Evolutionary conservation across 2,329 filamentous ascomycete species (phyloP).

Genomic region (Penicillium frequentans): DNA sequence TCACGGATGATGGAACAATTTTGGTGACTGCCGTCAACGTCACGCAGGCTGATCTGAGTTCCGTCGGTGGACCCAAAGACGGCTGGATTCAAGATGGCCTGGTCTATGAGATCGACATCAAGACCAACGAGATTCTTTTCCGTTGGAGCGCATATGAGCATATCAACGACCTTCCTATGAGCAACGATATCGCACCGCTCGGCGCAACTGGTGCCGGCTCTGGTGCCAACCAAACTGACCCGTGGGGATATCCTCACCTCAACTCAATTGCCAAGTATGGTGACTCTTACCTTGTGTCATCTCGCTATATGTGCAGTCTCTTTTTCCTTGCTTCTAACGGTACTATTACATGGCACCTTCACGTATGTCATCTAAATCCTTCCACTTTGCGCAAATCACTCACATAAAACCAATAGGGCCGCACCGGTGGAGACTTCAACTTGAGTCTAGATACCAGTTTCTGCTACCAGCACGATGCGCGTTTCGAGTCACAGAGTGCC

Average conservation of each 20-base stretch:
- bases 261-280: conserved; percentile 25
- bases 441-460: conserved; percentile 19
- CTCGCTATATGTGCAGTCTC: conserved; percentile 22
- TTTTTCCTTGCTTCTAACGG: conserved; percentile 26
- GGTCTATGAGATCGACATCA: conserved; percentile 30
- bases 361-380: conserved; percentile 8
- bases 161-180: conserved; percentile 18
- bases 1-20: conserved; percentile 27
- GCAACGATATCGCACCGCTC: conserved; percentile 12
- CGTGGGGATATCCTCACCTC: conserved; percentile 25
- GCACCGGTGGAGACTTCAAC: conserved; percentile 26
- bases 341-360: conserved; percentile 27
- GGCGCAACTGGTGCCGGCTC: not conserved
- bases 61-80: conserved; percentile 27
- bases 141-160: conserved; percentile 32
- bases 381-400: not conserved
- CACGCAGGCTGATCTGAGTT: conserved; percentile 25
- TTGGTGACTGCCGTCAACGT: conserved; percentile 29
- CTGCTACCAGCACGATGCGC: conserved; percentile 33
- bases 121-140: conserved; percentile 28
- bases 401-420: conserved; percentile 12
- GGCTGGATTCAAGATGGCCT: conserved; percentile 32
- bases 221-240: conserved; percentile 12
- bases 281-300: conserved; percentile 22
- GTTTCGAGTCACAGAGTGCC: conserved; percentile 28